Evolutionary conservation across 257 asterid genomes (phyloP), one percentile per base, ranked within the genome.

Genomic region (Echium plantagineum): DNA sequence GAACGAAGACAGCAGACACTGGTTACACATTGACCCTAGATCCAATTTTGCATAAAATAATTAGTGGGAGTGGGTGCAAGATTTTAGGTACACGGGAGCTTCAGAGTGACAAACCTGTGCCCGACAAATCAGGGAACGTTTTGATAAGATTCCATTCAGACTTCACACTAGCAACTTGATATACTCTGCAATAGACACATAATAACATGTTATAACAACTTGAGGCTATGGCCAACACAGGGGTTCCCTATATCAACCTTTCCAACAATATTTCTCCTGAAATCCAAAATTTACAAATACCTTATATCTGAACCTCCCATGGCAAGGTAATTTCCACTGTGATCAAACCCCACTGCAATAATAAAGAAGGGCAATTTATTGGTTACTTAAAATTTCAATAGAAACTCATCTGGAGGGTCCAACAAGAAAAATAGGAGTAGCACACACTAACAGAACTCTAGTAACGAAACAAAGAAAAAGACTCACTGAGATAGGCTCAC

Each of bases 301-400:
- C 96, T 80, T 65, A 77, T 78, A 69, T 91, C 96, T 48, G 96
- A 78, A 52, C 98, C 98, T 66, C 90, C 96, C 15, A 85, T 66
- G 6, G 94, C 96, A 74, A 91, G 94, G 75, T 91, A 91, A 77
- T 80, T 91, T 72, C 98, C 98, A 65, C 96, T 88, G n/a, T 88
- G 94, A 79, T 91, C 98, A 69, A 91, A 91, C 66, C 82, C 94
- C 80, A 91, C 98, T 91, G 81, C 81, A 82, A 62, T 22, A n/a
- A 10, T 57, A 62, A 60, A 53, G 54, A 48, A 52, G 47, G 16
- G 16, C 28, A 63, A 38, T 42, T 42, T 26, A 35, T 0, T 32
- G 55, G 2, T 57, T 59, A 52, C 1, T 55, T 9, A 6, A 48
- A 28, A 10, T 4, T 12, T 19, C 2, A 0, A 42, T 42, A 2